Base-by-base conservation (phyloP, 1,139 yeast genomes). In the Pichia cactophila region DNA sequence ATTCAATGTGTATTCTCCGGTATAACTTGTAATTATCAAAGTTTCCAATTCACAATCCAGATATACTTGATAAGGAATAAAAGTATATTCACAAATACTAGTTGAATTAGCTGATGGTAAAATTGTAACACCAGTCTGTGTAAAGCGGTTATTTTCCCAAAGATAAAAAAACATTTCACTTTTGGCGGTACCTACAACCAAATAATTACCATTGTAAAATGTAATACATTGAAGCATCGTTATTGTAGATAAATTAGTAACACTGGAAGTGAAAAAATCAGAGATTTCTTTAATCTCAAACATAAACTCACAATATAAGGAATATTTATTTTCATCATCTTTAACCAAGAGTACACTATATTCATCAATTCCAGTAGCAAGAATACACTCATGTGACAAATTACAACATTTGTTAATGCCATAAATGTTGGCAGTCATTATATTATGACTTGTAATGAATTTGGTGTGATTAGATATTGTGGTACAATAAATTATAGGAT, bases 1-100 rank as follows among this genome's bases (percentile, higher is more conserved):
- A 3, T 47, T 1, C 3, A 50, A 11, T 5, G 45, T n/a, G 36
- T 49, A 53, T 23, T 43, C 46, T 3, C 57, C 57, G 26, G 45
- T 49, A n/a, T 38, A 40, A 3, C 54, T 48, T 1, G 56, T 47
- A 17, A 50, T 20, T 16, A 54, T 28, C 7, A 37, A 40, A 8
- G 28, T 43, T 1, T 40, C 14, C 2, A 39, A 26, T 1, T 29
- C 41, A 26, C 41, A 41, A 17, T 42, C 17, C 3, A 23, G 5
- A 11, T 29, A 46, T 20, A 45, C 12, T 33, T 45, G 31, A 36
- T 45, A 36, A 1, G 51, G 51, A 4, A 45, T 26, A 36, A 48
- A 44, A 8, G n/a, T 11, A 35, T 35, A 35, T 8, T 16, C 23
- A 8, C 12, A 35, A 8, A 35, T 16, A 35, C 12, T 12, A 3